These are phyloP conservation scores for Boletus sp. DNA, from an alignment of 768 basidiomycete species.

Conservation along the genomic window DNA sequence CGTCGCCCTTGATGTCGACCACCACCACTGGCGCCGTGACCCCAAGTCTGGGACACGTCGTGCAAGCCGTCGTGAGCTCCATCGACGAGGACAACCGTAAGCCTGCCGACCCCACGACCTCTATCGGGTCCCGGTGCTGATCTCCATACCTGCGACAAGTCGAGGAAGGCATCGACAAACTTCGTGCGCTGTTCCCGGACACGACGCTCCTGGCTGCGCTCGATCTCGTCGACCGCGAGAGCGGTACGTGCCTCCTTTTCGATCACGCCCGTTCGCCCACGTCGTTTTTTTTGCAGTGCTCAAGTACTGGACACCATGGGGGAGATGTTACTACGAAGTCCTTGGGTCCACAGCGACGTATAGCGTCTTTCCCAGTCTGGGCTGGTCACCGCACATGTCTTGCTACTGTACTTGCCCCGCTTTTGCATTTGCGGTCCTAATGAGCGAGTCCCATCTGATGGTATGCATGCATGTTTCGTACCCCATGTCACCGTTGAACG, in stretches of 20 bases:
- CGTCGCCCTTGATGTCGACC: conserved; percentile 17
- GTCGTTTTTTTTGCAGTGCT: conserved; percentile 45
- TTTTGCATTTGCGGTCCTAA: conserved; percentile 62
- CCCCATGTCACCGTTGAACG: conserved; percentile 1
- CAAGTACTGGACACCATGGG: conserved; percentile 56
- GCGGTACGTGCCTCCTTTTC: conserved; percentile 44
- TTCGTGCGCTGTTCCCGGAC: conserved; percentile 61
- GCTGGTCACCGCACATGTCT: conserved; percentile 39
- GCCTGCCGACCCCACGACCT: not conserved
- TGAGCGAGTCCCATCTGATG: conserved; percentile 61
- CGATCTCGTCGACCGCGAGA: conserved; percentile 71
- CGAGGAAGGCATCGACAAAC: conserved; percentile 54
- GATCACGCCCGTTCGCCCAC: not conserved
- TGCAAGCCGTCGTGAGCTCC: conserved; percentile 33
- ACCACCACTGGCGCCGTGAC: conserved; percentile 1
- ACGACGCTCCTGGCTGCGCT: conserved; percentile 65
- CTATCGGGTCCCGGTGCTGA: not conserved
- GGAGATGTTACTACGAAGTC: conserved; percentile 62
- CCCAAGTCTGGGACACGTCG: conserved; percentile 24
- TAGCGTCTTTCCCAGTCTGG: conserved; percentile 50
- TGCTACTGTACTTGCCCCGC: conserved; percentile 77
- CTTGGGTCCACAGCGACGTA: conserved; percentile 65
- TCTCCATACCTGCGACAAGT: conserved; percentile 17
- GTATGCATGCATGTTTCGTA: conserved; percentile 34
- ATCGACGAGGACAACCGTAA: conserved; percentile 35